phyloP scores from a whole-genome alignment of 2,329 filamentous ascomycete species.

The Diaporthe sp. region DNA sequence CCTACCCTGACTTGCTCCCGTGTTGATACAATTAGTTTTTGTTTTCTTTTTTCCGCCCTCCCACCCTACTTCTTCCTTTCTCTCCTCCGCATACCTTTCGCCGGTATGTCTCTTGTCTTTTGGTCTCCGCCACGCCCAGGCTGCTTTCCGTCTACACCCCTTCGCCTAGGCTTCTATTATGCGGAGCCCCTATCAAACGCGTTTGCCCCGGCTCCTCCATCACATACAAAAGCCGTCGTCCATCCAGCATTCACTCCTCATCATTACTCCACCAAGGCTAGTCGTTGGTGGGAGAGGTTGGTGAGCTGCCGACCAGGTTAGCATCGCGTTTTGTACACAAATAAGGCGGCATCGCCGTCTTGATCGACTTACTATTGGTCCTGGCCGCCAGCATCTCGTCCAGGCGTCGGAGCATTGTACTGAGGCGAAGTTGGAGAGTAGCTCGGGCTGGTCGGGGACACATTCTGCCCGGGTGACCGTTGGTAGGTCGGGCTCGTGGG shows the following conservation, averaged over 20 bases:
- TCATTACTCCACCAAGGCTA: constrained; percentile 42
- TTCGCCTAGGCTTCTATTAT: constrained; percentile 22
- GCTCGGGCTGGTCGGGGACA: constrained; percentile 77
- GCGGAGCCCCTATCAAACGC: constrained; percentile 33
- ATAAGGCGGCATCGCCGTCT: constrained; percentile 21
- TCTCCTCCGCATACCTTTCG: constrained; percentile 37
- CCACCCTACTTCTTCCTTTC: constrained; percentile 51
- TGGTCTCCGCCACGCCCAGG: constrained; percentile 18
- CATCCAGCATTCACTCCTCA: constrained; percentile 41
- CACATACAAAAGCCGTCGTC: constrained; percentile 23
- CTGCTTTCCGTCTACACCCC: background rate
- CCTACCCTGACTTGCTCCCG: background rate
- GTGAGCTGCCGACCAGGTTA: constrained; percentile 49
- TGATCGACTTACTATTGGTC: constrained; percentile 56
- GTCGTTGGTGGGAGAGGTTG: constrained; percentile 56
- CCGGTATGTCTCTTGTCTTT: background rate
- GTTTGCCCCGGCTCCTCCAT: constrained; percentile 50
- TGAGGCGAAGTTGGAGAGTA: constrained; percentile 76
- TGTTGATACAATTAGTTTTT: constrained; percentile 37
- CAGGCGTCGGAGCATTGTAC: constrained; percentile 61
- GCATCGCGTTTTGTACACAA: background rate
- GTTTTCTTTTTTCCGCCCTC: constrained; percentile 45
- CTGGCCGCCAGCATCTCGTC: constrained; percentile 55
- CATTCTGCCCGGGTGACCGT: constrained; percentile 65
- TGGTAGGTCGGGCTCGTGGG: constrained; percentile 74